Conservation (phyloP, 768 basidiomycete genomes). For the Neoboletus subvelutipes region DNA sequence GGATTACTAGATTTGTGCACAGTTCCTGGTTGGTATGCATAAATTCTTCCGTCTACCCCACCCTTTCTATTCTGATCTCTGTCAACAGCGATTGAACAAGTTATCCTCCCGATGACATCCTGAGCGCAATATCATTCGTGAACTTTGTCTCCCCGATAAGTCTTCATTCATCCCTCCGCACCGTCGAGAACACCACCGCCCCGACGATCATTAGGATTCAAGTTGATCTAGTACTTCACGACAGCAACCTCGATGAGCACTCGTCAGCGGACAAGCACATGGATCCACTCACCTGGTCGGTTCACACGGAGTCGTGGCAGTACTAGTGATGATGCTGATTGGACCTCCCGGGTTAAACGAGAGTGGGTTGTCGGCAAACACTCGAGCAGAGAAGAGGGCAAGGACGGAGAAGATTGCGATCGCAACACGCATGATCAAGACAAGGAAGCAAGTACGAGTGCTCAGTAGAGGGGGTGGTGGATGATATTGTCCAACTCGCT, state of each 20-base stretch:
- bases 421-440: neutral
- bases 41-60: no score
- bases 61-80: no score
- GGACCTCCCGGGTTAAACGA: neutral
- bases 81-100: no score
- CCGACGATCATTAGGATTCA: neutral
- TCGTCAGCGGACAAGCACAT: neutral
- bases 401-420: neutral
- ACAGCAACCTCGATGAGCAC: neutral
- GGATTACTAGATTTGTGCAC: no score
- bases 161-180: neutral
- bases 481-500: no score
- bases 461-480: neutral
- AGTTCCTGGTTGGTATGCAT: no score
- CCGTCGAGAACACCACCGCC: no score
- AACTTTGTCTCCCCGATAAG: neutral
- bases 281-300: neutral
- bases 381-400: neutral
- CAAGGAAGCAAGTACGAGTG: neutral
- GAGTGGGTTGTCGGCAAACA: neutral
- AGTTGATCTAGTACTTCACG: neutral
- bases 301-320: neutral
- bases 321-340: neutral
- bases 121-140: no score
- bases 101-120: no score